Conservation (phyloP, 2,329 filamentous ascomycete species). For the Daldinia eschscholtzii region DNA sequence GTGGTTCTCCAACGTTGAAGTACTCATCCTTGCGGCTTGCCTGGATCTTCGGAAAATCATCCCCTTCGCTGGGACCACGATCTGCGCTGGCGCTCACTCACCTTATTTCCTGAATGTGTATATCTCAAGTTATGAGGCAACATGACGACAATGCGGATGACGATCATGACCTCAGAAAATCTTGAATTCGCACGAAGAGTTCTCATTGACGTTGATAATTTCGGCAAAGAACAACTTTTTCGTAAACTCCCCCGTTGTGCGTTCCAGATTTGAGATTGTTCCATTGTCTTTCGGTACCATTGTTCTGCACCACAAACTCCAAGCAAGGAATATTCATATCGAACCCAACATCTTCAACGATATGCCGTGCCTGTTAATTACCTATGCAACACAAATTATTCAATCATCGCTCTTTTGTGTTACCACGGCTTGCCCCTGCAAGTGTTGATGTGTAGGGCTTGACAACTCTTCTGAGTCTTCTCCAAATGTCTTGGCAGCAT, state of each 20-base stretch:
- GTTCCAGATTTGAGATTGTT: not conserved
- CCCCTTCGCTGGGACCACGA: slow-evolving; percentile 13
- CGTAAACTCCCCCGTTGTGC: not conserved
- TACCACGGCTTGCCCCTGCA: slow-evolving; percentile 13
- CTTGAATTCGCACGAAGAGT: not conserved
- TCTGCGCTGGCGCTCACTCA: not conserved
- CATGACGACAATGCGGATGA: slow-evolving; percentile 5
- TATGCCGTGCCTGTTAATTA: not conserved
- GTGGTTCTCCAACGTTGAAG: slow-evolving; percentile 3
- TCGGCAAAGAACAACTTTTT: not conserved
- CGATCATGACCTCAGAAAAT: slow-evolving; percentile 27
- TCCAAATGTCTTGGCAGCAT: slow-evolving; percentile 30
- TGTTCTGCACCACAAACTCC: not conserved
- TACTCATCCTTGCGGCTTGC: slow-evolving; percentile 18
- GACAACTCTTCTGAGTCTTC: slow-evolving; percentile 18
- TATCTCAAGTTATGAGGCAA: slow-evolving; percentile 12
- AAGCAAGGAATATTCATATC: not conserved
- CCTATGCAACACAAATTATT: slow-evolving; percentile 6
- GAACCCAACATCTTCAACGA: not conserved
- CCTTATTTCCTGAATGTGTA: slow-evolving; percentile 6
- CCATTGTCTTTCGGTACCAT: not conserved
- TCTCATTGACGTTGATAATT: not conserved
- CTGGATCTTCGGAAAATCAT: slow-evolving; percentile 20
- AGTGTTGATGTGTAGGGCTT: slow-evolving; percentile 24
- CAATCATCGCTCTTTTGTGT: slow-evolving; percentile 6